A percentile compares a stretch with the other conserved stretches of the same genome.
These are phyloP conservation scores for Pilatotrama ljubarskyi DNA, from an alignment of 768 basidiomycete genomes.

Conservation along the genomic window DNA sequence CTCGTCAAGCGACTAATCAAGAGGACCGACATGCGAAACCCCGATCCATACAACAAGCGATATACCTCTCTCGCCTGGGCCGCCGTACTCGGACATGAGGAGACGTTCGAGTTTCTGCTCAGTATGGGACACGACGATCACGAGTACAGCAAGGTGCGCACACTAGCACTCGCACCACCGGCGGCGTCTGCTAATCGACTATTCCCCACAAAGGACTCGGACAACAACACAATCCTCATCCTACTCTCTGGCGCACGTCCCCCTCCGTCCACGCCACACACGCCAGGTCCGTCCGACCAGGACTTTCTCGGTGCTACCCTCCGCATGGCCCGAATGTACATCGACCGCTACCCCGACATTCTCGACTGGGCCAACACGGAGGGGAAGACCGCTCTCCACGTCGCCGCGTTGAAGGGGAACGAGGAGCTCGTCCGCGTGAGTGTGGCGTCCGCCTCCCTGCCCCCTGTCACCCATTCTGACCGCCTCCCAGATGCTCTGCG, in stretches of 20 bases:
- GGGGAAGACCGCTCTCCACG: conserved; percentile 88
- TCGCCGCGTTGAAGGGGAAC: conserved; percentile 86
- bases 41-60: conserved; percentile 71
- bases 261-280: conserved; percentile 45
- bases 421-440: conserved; percentile 84
- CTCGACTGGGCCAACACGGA: conserved; percentile 91
- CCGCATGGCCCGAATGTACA: conserved; percentile 86
- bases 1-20: conserved; percentile 87
- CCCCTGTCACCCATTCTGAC: conserved; percentile 19
- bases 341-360: conserved; percentile 82
- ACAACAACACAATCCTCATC: conserved; percentile 92
- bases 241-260: conserved; percentile 84
- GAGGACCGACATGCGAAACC: conserved; percentile 87
- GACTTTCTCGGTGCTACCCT: conserved; percentile 73
- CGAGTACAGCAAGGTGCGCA: conserved; percentile 81
- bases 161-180: neutral
- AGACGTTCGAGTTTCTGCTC: conserved; percentile 90
- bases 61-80: conserved; percentile 93
- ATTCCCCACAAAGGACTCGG: conserved; percentile 63
- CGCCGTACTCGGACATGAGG: conserved; percentile 83
- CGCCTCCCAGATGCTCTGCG: conserved; percentile 70
- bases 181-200: neutral
- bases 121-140: conserved; percentile 89
- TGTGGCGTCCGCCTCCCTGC: conserved; percentile 25
- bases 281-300: conserved; percentile 47